phyloP scores from a whole-genome alignment of 2,329 filamentous ascomycete genomes.

The Zymoseptoria crescenta region DNA sequence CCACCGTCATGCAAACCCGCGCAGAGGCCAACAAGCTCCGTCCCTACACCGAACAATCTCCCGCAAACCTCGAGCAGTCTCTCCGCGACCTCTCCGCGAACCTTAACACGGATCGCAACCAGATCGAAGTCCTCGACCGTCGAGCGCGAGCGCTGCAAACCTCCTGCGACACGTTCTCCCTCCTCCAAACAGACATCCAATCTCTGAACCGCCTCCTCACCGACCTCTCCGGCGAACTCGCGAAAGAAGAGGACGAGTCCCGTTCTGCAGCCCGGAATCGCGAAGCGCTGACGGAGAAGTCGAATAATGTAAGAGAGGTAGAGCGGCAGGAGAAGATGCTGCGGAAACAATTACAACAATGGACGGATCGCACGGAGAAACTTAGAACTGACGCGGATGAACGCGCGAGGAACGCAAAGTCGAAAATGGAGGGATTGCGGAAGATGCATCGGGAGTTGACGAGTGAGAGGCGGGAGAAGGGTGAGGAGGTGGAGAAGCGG shows the following conservation, averaged over 20 bases:
- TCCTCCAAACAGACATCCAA: slow-evolving; percentile 77
- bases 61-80: slow-evolving; percentile 71
- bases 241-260: slow-evolving; percentile 87
- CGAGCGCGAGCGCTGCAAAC: slow-evolving; percentile 85
- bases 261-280: slow-evolving; percentile 70
- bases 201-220: slow-evolving; percentile 83
- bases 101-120: slow-evolving; percentile 67
- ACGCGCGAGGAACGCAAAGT: slow-evolving; percentile 73
- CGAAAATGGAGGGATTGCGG: slow-evolving; percentile 83
- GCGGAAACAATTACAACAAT: slow-evolving; percentile 74
- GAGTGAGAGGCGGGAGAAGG: slow-evolving; percentile 78
- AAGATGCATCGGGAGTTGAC: slow-evolving; percentile 71
- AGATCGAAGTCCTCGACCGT: slow-evolving; percentile 81
- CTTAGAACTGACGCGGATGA: slow-evolving; percentile 71
- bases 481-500: slow-evolving; percentile 83
- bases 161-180: slow-evolving; percentile 78
- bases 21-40: slow-evolving; percentile 84
- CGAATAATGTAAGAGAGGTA: slow-evolving; percentile 83
- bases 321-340: slow-evolving; percentile 80
- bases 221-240: slow-evolving; percentile 74
- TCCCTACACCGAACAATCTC: slow-evolving; percentile 86
- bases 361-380: slow-evolving; percentile 78
- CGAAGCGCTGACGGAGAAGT: slow-evolving; percentile 79
- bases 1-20: slow-evolving; percentile 60
- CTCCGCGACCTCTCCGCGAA: slow-evolving; percentile 75